phyloP scores from a whole-genome alignment of 495 filamentous ascomycete genomes.

The Pyrenopolyporus hunteri region DNA sequence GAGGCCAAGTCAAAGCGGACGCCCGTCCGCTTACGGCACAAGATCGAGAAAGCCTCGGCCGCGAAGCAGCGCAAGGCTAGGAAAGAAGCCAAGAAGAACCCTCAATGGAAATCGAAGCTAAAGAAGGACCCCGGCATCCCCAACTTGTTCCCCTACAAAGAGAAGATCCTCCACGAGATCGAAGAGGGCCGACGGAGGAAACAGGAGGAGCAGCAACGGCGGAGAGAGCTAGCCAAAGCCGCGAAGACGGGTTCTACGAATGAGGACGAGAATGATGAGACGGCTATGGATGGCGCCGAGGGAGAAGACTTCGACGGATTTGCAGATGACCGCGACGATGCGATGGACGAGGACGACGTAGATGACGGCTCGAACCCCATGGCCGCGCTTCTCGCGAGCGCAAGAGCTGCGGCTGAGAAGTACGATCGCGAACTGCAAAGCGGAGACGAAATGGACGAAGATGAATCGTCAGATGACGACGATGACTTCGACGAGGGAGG shows the following conservation, averaged over 20 bases:
- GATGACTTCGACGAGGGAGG: slow-evolving; percentile 62
- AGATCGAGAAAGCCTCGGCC: slow-evolving; percentile 92
- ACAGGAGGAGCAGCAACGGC: slow-evolving; percentile 74
- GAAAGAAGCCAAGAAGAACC: slow-evolving; percentile 93
- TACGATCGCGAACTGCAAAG: slow-evolving; percentile 70
- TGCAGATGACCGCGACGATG: slow-evolving; percentile 49
- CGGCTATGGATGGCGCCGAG: slow-evolving; percentile 52
- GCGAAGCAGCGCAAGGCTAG: slow-evolving; percentile 88
- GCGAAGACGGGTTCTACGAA: slow-evolving; percentile 53
- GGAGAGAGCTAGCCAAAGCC: slow-evolving; percentile 72
- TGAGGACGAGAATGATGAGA: slow-evolving; percentile 51
- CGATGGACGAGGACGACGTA: slow-evolving; percentile 60
- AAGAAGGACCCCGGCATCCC: slow-evolving; percentile 98
- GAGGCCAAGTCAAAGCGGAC: slow-evolving; percentile 94
- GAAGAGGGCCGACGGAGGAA: slow-evolving; percentile 83
- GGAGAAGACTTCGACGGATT: slow-evolving; percentile 56
- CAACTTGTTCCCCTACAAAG: slow-evolving; percentile 97
- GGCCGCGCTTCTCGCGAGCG: slow-evolving; percentile 91
- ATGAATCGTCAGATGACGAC: slow-evolving; percentile 63
- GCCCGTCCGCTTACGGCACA: slow-evolving; percentile 86
- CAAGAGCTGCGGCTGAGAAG: slow-evolving; percentile 80
- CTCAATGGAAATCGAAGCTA: slow-evolving; percentile 87
- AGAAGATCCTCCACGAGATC: slow-evolving; percentile 90
- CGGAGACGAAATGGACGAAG: slow-evolving; percentile 64
- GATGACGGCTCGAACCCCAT: slow-evolving; percentile 75